These are phyloP conservation scores for Draba incana DNA, from an alignment of 345 rosid genomes.

Conservation along the genomic window DNA sequence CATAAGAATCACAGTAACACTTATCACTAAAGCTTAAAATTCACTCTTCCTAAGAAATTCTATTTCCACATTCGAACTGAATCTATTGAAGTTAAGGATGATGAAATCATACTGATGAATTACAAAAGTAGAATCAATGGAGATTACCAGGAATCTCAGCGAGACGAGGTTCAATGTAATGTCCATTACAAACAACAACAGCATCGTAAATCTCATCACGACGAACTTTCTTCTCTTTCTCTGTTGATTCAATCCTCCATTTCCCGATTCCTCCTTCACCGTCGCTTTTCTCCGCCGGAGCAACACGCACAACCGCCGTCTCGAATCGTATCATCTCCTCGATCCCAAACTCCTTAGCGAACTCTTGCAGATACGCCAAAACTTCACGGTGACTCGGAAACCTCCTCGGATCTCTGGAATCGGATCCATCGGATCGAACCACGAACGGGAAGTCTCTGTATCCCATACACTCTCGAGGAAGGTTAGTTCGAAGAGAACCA, in stretches of 20 bases:
- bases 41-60: too few species aligned
- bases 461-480: slow-evolving; percentile 91
- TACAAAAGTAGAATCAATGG: too few species aligned
- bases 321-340: slow-evolving; percentile 68
- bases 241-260: slow-evolving; percentile 63
- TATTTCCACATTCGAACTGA: too few species aligned
- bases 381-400: slow-evolving; percentile 80
- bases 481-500: slow-evolving; percentile 80
- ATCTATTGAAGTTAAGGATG: too few species aligned
- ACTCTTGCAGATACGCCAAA: slow-evolving; percentile 60
- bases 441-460: slow-evolving; percentile 71
- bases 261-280: slow-evolving; percentile 45
- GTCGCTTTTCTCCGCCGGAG: slow-evolving; percentile 12
- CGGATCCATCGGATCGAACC: slow-evolving; percentile 35
- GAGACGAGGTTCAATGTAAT: slow-evolving; percentile 64
- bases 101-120: too few species aligned
- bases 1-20: too few species aligned
- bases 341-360: slow-evolving; percentile 59
- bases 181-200: slow-evolving; percentile 76
- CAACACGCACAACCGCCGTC: slow-evolving; percentile 58
- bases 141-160: slow-evolving; percentile 66
- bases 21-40: too few species aligned
- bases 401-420: slow-evolving; percentile 64
- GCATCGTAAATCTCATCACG: slow-evolving; percentile 65
- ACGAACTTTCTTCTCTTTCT: slow-evolving; percentile 23